Percentiles rank a stretch among this genome's conserved stretches.
These are phyloP conservation scores for Chaetomium sp. DNA, from an alignment of 2,329 filamentous ascomycete species.

Conservation along the genomic window DNA sequence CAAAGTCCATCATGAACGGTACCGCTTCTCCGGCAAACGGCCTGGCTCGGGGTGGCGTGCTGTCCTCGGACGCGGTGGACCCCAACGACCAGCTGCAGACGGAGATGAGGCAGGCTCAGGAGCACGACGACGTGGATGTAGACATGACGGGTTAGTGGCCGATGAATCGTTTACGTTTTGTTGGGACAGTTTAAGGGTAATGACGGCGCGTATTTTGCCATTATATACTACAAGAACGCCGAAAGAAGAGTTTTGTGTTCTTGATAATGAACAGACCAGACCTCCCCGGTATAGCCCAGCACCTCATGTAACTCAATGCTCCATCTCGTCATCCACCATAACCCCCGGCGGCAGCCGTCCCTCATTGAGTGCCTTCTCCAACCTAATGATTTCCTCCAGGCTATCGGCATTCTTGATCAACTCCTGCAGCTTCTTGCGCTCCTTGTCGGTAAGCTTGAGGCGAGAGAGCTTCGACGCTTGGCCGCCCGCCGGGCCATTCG, in stretches of 20 bases:
- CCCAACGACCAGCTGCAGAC: constrained; percentile 57
- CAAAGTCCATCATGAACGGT: constrained; percentile 38
- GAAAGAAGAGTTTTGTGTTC: background rate
- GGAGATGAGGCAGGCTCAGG: constrained; percentile 54
- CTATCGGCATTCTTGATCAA: constrained; percentile 87
- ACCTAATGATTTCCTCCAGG: constrained; percentile 81
- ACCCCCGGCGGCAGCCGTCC: constrained; percentile 77
- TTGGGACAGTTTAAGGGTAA: background rate
- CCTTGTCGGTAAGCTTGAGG: constrained; percentile 83
- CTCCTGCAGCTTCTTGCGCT: constrained; percentile 82
- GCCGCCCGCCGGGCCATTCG: constrained; percentile 45
- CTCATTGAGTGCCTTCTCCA: constrained; percentile 92
- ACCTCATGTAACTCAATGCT: constrained; percentile 52
- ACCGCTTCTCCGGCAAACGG: constrained; percentile 21
- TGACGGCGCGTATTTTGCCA: background rate
- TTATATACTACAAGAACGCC: constrained; percentile 7
- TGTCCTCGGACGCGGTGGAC: constrained; percentile 43
- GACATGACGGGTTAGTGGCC: constrained; percentile 57
- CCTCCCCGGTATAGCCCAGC: background rate
- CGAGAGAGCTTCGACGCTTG: constrained; percentile 66
- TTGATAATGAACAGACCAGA: background rate
- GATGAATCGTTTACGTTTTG: background rate
- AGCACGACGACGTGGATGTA: constrained; percentile 53
- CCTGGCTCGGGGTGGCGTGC: constrained; percentile 23
- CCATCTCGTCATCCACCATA: constrained; percentile 59